Conservation (phyloP, 2,329 filamentous ascomycete genomes). For the Sporothrix luriei region DNA sequence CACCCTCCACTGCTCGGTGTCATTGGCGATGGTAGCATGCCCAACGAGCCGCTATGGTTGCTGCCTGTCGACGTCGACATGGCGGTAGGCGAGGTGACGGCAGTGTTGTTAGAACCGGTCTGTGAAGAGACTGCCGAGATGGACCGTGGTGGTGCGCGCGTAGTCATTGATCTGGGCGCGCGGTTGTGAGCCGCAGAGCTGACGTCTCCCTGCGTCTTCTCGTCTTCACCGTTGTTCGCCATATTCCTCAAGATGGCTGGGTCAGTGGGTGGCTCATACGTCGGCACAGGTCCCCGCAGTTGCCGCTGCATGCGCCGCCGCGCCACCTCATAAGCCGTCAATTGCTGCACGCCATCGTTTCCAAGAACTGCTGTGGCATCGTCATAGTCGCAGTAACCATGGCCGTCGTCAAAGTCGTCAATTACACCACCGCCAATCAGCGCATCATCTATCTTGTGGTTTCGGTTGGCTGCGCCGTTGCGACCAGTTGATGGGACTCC, state of each 20-base stretch:
- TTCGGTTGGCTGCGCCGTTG: not conserved
- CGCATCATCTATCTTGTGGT: constrained; percentile 19
- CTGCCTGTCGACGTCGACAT: not conserved
- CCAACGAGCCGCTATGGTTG: constrained; percentile 42
- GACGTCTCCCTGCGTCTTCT: constrained; percentile 37
- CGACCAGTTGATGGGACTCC: not conserved
- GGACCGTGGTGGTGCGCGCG: not conserved
- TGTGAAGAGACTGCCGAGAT: constrained; percentile 42
- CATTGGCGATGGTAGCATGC: constrained; percentile 53
- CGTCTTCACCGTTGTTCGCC: not conserved
- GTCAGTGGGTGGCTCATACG: constrained; percentile 50
- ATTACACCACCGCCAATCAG: constrained; percentile 5
- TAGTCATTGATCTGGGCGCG: constrained; percentile 42
- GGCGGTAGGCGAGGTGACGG: constrained; percentile 35
- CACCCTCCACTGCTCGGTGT: constrained; percentile 51
- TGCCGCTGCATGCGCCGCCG: constrained; percentile 56
- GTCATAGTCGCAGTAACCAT: constrained; percentile 32
- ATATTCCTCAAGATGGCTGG: constrained; percentile 33
- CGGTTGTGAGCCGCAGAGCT: constrained; percentile 28
- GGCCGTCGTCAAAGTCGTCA: constrained; percentile 21
- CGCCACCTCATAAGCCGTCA: constrained; percentile 56
- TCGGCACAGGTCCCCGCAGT: constrained; percentile 54
- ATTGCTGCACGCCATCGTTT: constrained; percentile 45
- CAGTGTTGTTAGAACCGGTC: constrained; percentile 42
- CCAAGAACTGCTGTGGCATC: constrained; percentile 47